Base-by-base conservation (phyloP, 768 basidiomycete species). In the Psilocybe azurescens region DNA sequence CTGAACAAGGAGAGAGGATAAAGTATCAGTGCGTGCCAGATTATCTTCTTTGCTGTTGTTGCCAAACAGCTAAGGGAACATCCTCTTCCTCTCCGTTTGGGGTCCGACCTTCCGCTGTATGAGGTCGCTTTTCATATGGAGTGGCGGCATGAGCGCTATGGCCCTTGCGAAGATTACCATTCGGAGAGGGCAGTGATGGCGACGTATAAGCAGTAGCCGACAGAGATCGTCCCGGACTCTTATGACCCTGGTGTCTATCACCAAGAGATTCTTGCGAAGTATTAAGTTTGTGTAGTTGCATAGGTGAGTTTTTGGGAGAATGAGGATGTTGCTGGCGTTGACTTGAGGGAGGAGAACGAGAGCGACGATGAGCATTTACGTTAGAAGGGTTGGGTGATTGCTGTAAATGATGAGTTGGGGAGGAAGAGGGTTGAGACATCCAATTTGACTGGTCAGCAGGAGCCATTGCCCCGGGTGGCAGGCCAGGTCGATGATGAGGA, bases 61-160 rank as follows among this genome's bases (percentile, higher is more conserved):
- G 90, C 81, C 87, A 93, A 59, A 91, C 74, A 18, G 93, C 91
- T 52, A 94, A 78, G 18, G 92, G 92, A 41, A 92, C 77, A 70
- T 94, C 92, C 70, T 94, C 92, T 69, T 93, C 91, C 69, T 91
- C 90, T 29, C 77, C 78, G 46, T 67, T 75, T 18, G 65, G 69
- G 29, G 72, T 67, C 39, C 66, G 69, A n/a, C 75, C 72, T 56
- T 83, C 79, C 54, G 78, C 76, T 30, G 78, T 77, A 67, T 78
- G 78, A 44, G 80, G 80, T 64, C 81, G 78, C 61, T 72, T 69
- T 16, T 74, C 77, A 57, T 78, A 73, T 20, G 81, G 71, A 18
- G 77, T 64, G 9, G 83, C 78, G 16, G 88, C 89, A 71, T 88
- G 84, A n/a, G 85, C 85, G 67, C 89, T 91, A 58, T 76, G 73